Evolutionary conservation across 352 stramenopile genomes (phyloP).

Genomic region (Phytopythium chamaehyphon): DNA sequence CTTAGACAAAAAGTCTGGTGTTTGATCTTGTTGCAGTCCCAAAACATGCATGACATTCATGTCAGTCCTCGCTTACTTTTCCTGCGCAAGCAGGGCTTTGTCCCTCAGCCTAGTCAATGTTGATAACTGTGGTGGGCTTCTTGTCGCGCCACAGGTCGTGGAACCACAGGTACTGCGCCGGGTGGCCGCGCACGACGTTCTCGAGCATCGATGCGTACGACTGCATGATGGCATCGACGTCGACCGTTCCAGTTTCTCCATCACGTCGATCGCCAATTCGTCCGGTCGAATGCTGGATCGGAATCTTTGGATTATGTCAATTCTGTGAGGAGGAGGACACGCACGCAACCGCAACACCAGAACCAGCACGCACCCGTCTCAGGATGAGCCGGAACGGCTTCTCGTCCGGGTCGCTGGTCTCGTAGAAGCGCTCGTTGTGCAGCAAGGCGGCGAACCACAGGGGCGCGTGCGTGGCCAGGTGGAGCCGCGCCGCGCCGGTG

Average conservation of each 20-base stretch:
- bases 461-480: conserved; percentile 19
- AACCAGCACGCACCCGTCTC: conserved; percentile 13
- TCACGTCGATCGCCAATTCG: not conserved
- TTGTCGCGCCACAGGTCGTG: conserved; percentile 37
- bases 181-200: conserved; percentile 18
- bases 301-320: too few species aligned
- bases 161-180: conserved; percentile 56
- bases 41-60: not conserved
- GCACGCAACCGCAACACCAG: not conserved
- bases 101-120: not conserved
- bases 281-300: not conserved
- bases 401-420: conserved; percentile 3
- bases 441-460: conserved; percentile 49
- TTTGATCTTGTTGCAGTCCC: not conserved
- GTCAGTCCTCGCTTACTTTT: not conserved
- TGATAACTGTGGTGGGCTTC: not conserved
- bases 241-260: conserved; percentile 3
- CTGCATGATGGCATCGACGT: conserved; percentile 22
- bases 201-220: conserved; percentile 37
- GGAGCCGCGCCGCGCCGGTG: conserved; percentile 36
- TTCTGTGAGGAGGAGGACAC: too few species aligned
- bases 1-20: not conserved
- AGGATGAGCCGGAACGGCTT: conserved; percentile 49
- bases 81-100: too few species aligned
- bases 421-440: conserved; percentile 28